Percentiles rank a stretch among this genome's conserved stretches.
Evolutionary conservation across 495 filamentous ascomycete genomes (phyloP).

Genomic region (Talaromyces stipitatus): DNA sequence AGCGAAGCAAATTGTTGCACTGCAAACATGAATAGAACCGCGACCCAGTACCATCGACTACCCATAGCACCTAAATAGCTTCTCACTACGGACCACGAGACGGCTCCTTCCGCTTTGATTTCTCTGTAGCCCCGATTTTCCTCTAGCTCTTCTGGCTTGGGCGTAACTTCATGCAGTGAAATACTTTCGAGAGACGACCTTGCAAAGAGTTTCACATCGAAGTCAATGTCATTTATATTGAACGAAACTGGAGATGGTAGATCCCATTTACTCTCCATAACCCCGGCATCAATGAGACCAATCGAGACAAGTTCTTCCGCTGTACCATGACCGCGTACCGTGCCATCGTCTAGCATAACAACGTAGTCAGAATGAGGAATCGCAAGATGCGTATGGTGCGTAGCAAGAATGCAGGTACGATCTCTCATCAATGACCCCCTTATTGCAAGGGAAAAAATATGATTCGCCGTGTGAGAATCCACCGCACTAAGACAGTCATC

Average conservation of each 20-base stretch:
- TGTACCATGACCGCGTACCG: conserved; percentile 27
- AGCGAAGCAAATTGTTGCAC: background rate
- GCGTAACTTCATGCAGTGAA: too few species aligned
- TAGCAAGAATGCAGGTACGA: conserved; percentile 67
- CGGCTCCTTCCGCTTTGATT: background rate
- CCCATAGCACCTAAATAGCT: background rate
- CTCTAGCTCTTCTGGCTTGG: too few species aligned
- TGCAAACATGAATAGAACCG: background rate
- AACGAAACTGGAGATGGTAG: too few species aligned
- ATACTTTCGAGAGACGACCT: too few species aligned
- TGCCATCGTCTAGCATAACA: conserved; percentile 58
- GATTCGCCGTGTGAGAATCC: conserved; percentile 61
- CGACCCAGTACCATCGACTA: background rate
- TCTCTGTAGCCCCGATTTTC: too few species aligned
- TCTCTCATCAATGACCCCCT: conserved; percentile 56
- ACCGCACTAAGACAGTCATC: conserved; percentile 70
- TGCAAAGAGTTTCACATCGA: too few species aligned
- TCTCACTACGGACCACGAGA: background rate
- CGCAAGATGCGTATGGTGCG: conserved; percentile 68
- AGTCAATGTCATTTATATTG: too few species aligned
- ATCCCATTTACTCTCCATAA: background rate
- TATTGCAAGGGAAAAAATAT: conserved; percentile 65
- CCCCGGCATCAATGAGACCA: background rate
- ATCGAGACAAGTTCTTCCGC: background rate
- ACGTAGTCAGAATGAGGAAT: conserved; percentile 60